phyloP scores from a whole-genome alignment of 768 basidiomycete species.

The Macrolepiota dolichaula region DNA sequence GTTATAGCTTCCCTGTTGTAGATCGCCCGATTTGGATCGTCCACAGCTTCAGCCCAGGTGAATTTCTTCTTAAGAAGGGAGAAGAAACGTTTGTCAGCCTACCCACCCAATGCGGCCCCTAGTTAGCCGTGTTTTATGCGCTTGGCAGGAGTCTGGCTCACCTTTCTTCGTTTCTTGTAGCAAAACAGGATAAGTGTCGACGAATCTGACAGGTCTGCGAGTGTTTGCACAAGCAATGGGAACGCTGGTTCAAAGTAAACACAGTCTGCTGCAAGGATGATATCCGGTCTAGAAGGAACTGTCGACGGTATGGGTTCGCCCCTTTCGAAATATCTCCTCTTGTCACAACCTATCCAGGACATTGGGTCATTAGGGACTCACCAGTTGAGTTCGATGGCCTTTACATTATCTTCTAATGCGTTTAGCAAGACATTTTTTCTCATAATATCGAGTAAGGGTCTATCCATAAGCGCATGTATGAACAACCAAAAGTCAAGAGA shows the following conservation, averaged over 20 bases:
- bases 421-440: conserved; percentile 68
- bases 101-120: neutral
- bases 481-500: conserved; percentile 10
- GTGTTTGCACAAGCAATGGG: conserved; percentile 78
- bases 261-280: conserved; percentile 90
- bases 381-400: conserved; percentile 81
- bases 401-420: conserved; percentile 44
- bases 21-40: conserved; percentile 55
- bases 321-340: conserved; percentile 38
- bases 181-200: conserved; percentile 80
- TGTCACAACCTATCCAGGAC: conserved; percentile 10
- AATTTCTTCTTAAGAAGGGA: conserved; percentile 74
- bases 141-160: conserved; percentile 19
- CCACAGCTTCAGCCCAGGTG: conserved; percentile 64
- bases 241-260: conserved; percentile 96
- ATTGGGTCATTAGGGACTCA: conserved; percentile 28
- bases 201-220: conserved; percentile 56
- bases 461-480: conserved; percentile 25
- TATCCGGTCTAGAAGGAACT: conserved; percentile 44
- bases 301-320: conserved; percentile 52
- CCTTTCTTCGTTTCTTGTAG: conserved; percentile 93
- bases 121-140: neutral
- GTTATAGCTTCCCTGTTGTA: conserved; percentile 69
- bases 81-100: conserved; percentile 93
- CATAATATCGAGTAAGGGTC: conserved; percentile 81